A percentile compares a stretch with the other conserved stretches of the same genome.
Conservation (phyloP, 805 yeast species). For the Ogataea pini region DNA sequence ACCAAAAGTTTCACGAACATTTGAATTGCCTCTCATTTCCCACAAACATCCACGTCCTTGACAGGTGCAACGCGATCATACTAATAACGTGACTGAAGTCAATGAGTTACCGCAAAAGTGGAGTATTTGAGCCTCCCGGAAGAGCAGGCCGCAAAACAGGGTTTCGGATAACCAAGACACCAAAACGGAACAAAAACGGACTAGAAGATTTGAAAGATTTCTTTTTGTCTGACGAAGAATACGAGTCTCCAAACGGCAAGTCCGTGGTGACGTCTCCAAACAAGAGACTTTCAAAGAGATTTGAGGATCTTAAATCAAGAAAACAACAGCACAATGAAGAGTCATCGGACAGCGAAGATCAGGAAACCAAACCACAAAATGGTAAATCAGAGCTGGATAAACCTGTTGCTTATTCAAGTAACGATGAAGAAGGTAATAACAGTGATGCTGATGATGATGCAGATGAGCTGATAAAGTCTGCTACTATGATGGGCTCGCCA, state of each 20-base stretch:
- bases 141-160: slow-evolving; percentile 69
- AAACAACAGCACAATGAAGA: slow-evolving; percentile 6
- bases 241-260: slow-evolving; percentile 26
- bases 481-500: slow-evolving; percentile 34
- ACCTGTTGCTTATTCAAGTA: slow-evolving; percentile 10
- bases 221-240: slow-evolving; percentile 52
- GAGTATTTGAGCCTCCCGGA: slow-evolving; percentile 49
- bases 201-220: slow-evolving; percentile 73
- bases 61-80: slow-evolving; percentile 1
- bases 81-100: neutral
- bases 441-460: slow-evolving; percentile 30
- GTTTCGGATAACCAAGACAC: slow-evolving; percentile 34
- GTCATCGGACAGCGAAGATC: slow-evolving; percentile 7
- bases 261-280: slow-evolving; percentile 17
- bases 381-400: slow-evolving; percentile 4
- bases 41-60: neutral
- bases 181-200: slow-evolving; percentile 57
- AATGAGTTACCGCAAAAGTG: slow-evolving; percentile 36
- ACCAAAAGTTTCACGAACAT: too few species aligned
- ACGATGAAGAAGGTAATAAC: slow-evolving; percentile 18
- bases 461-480: slow-evolving; percentile 33
- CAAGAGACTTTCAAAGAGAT: slow-evolving; percentile 19
- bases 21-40: too few species aligned
- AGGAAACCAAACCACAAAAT: neutral
- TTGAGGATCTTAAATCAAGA: slow-evolving; percentile 18